Conservation (phyloP, 148 eudicot species). For the Fallopia convolvulus region DNA sequence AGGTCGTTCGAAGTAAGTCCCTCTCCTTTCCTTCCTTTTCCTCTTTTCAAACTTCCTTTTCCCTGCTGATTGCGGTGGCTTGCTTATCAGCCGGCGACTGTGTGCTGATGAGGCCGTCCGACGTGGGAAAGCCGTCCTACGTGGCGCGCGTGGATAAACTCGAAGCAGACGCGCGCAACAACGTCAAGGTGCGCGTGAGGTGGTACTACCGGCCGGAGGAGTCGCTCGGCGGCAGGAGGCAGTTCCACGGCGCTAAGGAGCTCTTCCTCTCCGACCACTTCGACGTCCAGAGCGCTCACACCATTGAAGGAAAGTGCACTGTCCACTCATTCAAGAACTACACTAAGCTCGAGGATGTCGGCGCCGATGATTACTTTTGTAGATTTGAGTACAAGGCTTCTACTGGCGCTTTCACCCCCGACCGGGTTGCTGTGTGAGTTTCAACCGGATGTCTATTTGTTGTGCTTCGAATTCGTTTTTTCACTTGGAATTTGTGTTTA, state of each 20-base stretch:
- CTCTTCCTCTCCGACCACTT: slow-evolving; percentile 44
- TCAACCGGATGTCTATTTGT: background rate
- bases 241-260: slow-evolving; percentile 51
- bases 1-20: slow-evolving; percentile 54
- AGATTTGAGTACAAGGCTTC: slow-evolving; percentile 51
- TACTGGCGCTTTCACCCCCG: slow-evolving; percentile 43
- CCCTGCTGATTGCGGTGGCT: slow-evolving; percentile 2
- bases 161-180: slow-evolving; percentile 39
- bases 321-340: slow-evolving; percentile 49
- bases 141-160: slow-evolving; percentile 43
- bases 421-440: slow-evolving; percentile 44
- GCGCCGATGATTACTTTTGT: slow-evolving; percentile 45
- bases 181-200: slow-evolving; percentile 37
- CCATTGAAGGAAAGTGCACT: slow-evolving; percentile 47
- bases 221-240: slow-evolving; percentile 43
- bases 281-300: slow-evolving; percentile 45
- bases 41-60: background rate
- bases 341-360: slow-evolving; percentile 45
- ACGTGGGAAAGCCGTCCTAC: slow-evolving; percentile 33
- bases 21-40: background rate
- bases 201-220: slow-evolving; percentile 62
- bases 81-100: slow-evolving; percentile 36
- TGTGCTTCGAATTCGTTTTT: background rate
- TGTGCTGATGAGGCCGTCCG: slow-evolving; percentile 51
- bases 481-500: background rate